A percentile compares a stretch with the other conserved stretches of the same genome.
Conservation (phyloP, 345 rosid species). For the Citrus hindsii region DNA sequence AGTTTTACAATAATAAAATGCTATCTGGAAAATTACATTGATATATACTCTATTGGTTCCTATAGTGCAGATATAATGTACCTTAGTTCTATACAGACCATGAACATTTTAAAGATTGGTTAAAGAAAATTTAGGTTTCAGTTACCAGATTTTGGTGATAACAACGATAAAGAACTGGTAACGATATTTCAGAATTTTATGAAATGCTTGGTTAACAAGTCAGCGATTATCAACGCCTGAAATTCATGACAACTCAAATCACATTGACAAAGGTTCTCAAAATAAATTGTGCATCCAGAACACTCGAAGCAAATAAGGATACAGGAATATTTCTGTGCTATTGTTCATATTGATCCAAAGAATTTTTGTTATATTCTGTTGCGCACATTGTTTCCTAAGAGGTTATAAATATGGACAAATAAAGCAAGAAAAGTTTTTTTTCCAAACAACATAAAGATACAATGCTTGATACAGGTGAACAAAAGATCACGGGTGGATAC, state of each 20-base stretch:
- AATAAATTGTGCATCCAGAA: not conserved
- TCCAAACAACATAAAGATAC: not conserved
- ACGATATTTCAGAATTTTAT: not conserved
- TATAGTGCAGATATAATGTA: not conserved
- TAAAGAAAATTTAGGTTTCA: no score
- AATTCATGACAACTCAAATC: not conserved
- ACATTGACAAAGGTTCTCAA: not conserved
- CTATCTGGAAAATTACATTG: not conserved
- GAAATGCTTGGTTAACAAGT: not conserved
- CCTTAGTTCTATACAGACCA: no score
- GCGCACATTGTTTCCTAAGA: not conserved
- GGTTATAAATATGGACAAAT: not conserved
- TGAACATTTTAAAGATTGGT: not conserved
- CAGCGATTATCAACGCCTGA: not conserved
- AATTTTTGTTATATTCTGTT: not conserved
- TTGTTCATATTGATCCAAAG: not conserved
- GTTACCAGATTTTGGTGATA: not conserved
- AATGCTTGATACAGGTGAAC: not conserved
- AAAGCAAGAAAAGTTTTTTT: not conserved
- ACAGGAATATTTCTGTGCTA: not conserved
- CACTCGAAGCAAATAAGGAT: not conserved
- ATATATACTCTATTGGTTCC: not conserved
- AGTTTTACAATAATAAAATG: not conserved
- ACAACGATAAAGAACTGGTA: not conserved
- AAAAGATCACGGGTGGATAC: constrained; percentile 28